phyloP scores from a whole-genome alignment of 2,329 filamentous ascomycete genomes.

The Penicillium sp. region DNA sequence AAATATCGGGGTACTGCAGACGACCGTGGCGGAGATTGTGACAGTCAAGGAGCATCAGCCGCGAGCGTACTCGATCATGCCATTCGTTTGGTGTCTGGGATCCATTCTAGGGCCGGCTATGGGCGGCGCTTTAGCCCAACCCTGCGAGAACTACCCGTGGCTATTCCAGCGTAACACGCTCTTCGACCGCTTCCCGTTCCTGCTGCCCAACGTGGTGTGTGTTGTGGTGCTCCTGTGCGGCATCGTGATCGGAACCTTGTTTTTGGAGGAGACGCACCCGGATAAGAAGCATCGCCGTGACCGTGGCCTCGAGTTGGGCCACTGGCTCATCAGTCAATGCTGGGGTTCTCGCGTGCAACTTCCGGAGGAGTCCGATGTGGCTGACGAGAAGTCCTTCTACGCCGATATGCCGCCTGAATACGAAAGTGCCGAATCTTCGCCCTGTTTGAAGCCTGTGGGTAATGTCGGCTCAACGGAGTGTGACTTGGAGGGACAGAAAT shows the following conservation, averaged over 20 bases:
- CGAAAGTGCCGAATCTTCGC: constrained; percentile 53
- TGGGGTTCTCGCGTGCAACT: constrained; percentile 27
- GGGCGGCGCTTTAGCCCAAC: constrained; percentile 81
- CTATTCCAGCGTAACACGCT: constrained; percentile 68
- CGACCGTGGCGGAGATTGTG: constrained; percentile 88
- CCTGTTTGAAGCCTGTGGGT: constrained; percentile 41
- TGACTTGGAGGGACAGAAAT: constrained; percentile 41
- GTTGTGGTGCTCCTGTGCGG: constrained; percentile 70
- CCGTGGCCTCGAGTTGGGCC: constrained; percentile 68
- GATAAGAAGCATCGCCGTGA: constrained; percentile 73
- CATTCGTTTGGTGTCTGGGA: constrained; percentile 95
- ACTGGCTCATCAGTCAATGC: constrained; percentile 54
- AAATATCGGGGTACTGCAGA: constrained; percentile 93
- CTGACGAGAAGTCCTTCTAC: constrained; percentile 46
- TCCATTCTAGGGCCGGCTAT: constrained; percentile 90
- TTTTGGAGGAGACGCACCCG: constrained; percentile 89
- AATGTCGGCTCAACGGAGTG: constrained; percentile 31
- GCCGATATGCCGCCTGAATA: constrained; percentile 64
- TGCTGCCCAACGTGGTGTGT: constrained; percentile 88
- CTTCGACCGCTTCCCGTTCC: constrained; percentile 82
- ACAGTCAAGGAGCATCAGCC: constrained; percentile 91
- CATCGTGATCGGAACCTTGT: constrained; percentile 72
- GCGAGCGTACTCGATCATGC: constrained; percentile 95
- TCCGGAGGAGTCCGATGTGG: constrained; percentile 46
- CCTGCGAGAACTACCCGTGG: constrained; percentile 72